A percentile compares a stretch with the other conserved stretches of the same genome.
Evolutionary conservation across 352 stramenopile species (phyloP).

Genomic region (Pythium brachiatum): DNA sequence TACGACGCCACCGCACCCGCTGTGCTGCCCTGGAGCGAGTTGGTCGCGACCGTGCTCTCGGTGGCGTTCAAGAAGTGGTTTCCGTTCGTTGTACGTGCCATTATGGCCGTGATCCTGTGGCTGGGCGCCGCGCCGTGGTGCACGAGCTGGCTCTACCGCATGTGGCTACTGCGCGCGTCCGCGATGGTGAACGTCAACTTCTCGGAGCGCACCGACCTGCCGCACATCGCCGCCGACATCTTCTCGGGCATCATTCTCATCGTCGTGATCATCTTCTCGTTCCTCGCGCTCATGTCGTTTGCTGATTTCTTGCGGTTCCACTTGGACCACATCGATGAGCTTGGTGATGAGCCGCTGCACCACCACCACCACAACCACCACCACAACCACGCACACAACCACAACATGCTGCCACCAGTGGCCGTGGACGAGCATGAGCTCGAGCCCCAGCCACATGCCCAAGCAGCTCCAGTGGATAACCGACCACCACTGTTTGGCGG

Average conservation of each 20-base stretch:
- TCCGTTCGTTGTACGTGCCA: slow-evolving; percentile 71
- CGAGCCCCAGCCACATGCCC: background rate
- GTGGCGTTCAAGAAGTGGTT: slow-evolving; percentile 87
- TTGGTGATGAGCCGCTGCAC: slow-evolving; percentile 30
- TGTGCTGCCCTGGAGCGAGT: slow-evolving; percentile 84
- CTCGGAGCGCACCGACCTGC: slow-evolving; percentile 63
- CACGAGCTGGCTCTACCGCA: slow-evolving; percentile 93
- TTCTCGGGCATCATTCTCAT: slow-evolving; percentile 90
- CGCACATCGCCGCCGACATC: slow-evolving; percentile 79
- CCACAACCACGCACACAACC: slow-evolving; percentile 14
- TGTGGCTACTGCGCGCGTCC: slow-evolving; percentile 89
- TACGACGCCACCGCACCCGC: slow-evolving; percentile 88
- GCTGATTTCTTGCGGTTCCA: slow-evolving; percentile 92
- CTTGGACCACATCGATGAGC: slow-evolving; percentile 82
- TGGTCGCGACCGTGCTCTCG: slow-evolving; percentile 79
- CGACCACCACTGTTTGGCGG: slow-evolving; percentile 7
- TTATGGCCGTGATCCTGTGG: slow-evolving; percentile 85
- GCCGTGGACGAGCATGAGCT: background rate
- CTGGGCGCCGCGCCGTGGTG: slow-evolving; percentile 85
- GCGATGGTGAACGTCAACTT: slow-evolving; percentile 87
- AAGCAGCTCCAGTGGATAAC: slow-evolving; percentile 2
- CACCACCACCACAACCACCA: slow-evolving; percentile 27
- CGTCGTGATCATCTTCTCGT: slow-evolving; percentile 92
- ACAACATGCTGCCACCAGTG: background rate
- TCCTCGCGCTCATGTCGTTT: slow-evolving; percentile 95